A percentile compares a stretch with the other conserved stretches of the same genome.
phyloP scores from a whole-genome alignment of 2,329 filamentous ascomycete genomes.

The Xylariaceae sp. region DNA sequence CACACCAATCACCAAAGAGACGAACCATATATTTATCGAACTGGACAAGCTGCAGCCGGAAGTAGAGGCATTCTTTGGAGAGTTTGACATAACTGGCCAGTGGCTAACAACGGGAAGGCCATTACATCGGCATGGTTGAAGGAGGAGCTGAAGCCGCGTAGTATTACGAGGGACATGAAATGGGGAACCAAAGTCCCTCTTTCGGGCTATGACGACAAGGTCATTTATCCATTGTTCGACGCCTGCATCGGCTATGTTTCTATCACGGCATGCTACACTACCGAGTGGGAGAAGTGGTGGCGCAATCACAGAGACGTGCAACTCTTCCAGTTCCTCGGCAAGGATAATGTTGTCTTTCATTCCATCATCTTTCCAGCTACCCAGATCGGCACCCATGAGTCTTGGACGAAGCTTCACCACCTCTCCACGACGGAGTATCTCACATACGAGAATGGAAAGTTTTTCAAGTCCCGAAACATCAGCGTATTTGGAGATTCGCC shows the following conservation, averaged over 20 bases:
- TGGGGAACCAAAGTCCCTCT: conserved; percentile 13
- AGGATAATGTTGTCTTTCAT: conserved; percentile 15
- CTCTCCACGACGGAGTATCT: conserved; percentile 16
- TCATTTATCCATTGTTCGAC: conserved; percentile 15
- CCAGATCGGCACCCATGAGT: conserved; percentile 11
- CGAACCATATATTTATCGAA: conserved; percentile 10
- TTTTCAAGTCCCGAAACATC: conserved; percentile 12
- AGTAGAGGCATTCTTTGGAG: conserved; percentile 8
- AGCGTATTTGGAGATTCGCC: conserved; percentile 14
- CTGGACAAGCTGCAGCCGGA: conserved; percentile 14
- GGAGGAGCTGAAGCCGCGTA: conserved; percentile 12
- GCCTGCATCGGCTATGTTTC: conserved; percentile 15
- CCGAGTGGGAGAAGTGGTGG: conserved; percentile 17
- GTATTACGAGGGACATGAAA: conserved; percentile 13
- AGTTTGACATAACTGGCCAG: conserved; percentile 4
- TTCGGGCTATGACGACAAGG: conserved; percentile 12
- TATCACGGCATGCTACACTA: conserved; percentile 13
- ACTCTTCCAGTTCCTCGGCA: conserved; percentile 15
- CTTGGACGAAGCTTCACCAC: conserved; percentile 13
- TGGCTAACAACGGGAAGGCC: conserved; percentile 12
- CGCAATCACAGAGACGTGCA: conserved; percentile 14
- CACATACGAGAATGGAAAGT: conserved; percentile 14
- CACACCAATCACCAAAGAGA: conserved; percentile 10
- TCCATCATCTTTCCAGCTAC: conserved; percentile 14
- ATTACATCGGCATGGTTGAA: conserved; percentile 15